Base-by-base conservation (phyloP, 1,284 basidiomycete genomes). In the Spongiforma sp. region DNA sequence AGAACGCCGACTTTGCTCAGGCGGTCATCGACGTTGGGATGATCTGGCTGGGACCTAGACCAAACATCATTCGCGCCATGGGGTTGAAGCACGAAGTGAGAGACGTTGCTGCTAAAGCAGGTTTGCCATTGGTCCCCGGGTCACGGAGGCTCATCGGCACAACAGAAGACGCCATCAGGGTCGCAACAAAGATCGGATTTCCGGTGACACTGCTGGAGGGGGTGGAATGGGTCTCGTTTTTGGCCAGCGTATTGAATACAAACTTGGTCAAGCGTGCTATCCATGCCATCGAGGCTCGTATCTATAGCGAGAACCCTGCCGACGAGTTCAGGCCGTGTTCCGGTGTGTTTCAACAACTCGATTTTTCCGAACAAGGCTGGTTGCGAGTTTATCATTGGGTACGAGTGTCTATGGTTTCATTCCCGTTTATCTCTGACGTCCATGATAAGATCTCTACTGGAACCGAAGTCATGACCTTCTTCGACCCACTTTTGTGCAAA, bases 151-250 rank as follows among this genome's bases (percentile, higher is more conserved):
- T 87, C 21, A 69, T 86, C 14, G 63, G 66, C 19, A 75, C 78
- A n/a, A 72, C 78, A 0, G 80, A 83, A 3, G 83, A 84, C 5
- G 88, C 86, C 0, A 65, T 80, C 5, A 64, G 72, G 9, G 71
- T 82, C 0, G 86, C 85, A 2, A 67, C 63, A 17, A 64, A 70
- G 19, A 79, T 88, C 34, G 88, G 86, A 21, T 91, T 81, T 71
- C 91, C 88, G 0, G 79, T 90, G 15, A 86, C 93, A 88, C 87
- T 1, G 87, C 85, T 0, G 91, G 90, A 10, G 91, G 90, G 3
- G 90, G 91, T 4, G 91, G 91, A 0, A 88, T 90, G 83, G 90
- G 90, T 11, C 82, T 92, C 67, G 81, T 84, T 11, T 81, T 91
- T 26, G 90, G 88, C 71, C 71, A 77, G 63, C 39, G 59, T 71